These are phyloP conservation scores for Astrephomene gubernaculifera DNA, from an alignment of 139 green algal genomes.

Conservation along the genomic window DNA sequence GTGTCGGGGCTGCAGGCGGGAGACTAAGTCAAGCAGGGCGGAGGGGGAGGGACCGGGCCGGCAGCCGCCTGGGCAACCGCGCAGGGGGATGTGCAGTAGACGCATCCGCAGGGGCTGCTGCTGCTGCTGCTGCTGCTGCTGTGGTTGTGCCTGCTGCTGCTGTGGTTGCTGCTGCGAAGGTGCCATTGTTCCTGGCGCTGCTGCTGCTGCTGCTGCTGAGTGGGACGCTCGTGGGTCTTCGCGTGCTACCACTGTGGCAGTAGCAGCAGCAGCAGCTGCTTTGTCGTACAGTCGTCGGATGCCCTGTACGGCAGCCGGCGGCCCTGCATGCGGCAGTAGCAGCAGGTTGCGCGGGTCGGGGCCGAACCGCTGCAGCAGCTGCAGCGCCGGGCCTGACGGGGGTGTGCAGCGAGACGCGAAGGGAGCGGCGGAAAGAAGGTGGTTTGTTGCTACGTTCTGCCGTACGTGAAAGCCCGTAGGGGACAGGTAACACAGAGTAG, in stretches of 20 bases:
- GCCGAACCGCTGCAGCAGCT: constrained; percentile 20
- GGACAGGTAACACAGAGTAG: too few species aligned
- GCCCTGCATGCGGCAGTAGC: neutral
- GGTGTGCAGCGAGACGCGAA: neutral
- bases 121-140: neutral
- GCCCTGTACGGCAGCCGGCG: constrained; percentile 14
- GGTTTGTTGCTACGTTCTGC: too few species aligned
- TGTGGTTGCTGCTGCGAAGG: neutral
- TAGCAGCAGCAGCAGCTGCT: neutral
- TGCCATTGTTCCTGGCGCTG: too few species aligned
- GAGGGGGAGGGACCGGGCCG: neutral
- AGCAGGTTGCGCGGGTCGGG: constrained; percentile 21
- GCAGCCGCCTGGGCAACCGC: neutral
- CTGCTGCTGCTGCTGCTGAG: too few species aligned
- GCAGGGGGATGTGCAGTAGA: neutral
- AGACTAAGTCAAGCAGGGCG: neutral
- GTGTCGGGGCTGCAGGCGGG: neutral
- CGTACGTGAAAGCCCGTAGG: too few species aligned
- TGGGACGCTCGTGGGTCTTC: too few species aligned
- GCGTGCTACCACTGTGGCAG: neutral
- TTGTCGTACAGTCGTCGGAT: constrained; percentile 3
- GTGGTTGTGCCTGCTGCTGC: neutral
- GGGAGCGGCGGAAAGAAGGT: neutral
- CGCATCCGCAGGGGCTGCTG: neutral
- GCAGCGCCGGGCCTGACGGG: neutral